Conservation (phyloP, 257 asterid species). For the Nicotiana sylvestris region DNA sequence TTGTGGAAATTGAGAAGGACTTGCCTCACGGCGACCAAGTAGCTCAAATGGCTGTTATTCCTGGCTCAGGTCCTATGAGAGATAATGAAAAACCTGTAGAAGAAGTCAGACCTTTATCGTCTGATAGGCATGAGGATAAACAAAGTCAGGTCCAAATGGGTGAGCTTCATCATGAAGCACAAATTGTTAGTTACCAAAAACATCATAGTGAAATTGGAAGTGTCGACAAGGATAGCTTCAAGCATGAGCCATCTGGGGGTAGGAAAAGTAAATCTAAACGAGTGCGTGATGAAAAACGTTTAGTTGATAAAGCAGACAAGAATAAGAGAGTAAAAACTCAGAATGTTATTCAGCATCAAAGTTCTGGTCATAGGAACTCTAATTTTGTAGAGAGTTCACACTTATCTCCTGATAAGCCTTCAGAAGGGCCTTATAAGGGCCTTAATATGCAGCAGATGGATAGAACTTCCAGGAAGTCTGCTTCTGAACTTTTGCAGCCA, state of each 20-base stretch:
- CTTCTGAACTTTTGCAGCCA: slow-evolving; percentile 48
- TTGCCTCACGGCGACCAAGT: slow-evolving; percentile 38
- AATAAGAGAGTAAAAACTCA: slow-evolving; percentile 52
- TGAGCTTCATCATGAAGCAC: slow-evolving; percentile 30
- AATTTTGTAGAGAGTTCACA: slow-evolving; percentile 53
- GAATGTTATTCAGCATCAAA: slow-evolving; percentile 36
- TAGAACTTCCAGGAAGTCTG: slow-evolving; percentile 33
- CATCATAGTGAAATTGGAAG: slow-evolving; percentile 30
- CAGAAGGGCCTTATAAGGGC: slow-evolving; percentile 30
- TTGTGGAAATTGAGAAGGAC: slow-evolving; percentile 63
- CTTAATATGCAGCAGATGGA: slow-evolving; percentile 27
- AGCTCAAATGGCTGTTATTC: slow-evolving; percentile 34
- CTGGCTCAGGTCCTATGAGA: slow-evolving; percentile 34
- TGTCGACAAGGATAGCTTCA: slow-evolving; percentile 34
- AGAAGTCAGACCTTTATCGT: slow-evolving; percentile 35
- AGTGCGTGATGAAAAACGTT: slow-evolving; percentile 42
- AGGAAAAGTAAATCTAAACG: slow-evolving; percentile 49
- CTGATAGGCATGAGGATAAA: slow-evolving; percentile 31
- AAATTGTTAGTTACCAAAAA: slow-evolving; percentile 18
- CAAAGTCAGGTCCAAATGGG: slow-evolving; percentile 27
- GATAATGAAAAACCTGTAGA: slow-evolving; percentile 43
- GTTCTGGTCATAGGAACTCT: slow-evolving; percentile 44
- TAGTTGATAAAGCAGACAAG: slow-evolving; percentile 37
- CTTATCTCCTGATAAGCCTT: slow-evolving; percentile 52
- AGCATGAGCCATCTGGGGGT: slow-evolving; percentile 32